A percentile compares a stretch with the other conserved stretches of the same genome.
Evolutionary conservation across 169 alveolate genomes (phyloP).

Genomic region (Plasmodium vivax): DNA sequence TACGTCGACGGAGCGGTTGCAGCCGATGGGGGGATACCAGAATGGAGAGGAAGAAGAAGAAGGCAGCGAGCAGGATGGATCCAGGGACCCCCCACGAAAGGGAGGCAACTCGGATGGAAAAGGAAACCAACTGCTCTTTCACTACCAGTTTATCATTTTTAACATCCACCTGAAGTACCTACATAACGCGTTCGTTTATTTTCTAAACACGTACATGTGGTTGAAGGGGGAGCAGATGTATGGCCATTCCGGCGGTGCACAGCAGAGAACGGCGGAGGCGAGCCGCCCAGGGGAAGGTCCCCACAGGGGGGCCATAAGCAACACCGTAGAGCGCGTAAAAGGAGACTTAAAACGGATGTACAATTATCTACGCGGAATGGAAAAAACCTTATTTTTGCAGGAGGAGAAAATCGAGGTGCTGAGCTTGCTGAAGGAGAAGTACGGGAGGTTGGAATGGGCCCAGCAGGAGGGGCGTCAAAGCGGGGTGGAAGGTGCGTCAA

Average conservation of each 20-base stretch:
- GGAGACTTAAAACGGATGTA: constrained; percentile 15
- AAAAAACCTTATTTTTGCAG: constrained; percentile 51
- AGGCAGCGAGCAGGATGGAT: neutral
- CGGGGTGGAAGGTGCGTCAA: neutral
- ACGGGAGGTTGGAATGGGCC: constrained; percentile 37
- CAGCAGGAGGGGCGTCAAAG: neutral
- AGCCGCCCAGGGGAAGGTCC: neutral
- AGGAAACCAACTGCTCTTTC: constrained; percentile 17
- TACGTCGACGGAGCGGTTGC: neutral
- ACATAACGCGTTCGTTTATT: constrained; percentile 37
- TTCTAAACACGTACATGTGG: constrained; percentile 29
- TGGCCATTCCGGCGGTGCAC: neutral
- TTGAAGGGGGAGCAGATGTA: constrained; percentile 7
- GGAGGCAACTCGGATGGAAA: neutral
- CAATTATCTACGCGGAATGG: constrained; percentile 51
- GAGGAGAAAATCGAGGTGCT: constrained; percentile 63
- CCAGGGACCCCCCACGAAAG: neutral
- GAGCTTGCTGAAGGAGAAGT: constrained; percentile 73
- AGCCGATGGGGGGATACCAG: neutral
- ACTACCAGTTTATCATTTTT: constrained; percentile 64
- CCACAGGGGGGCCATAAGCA: neutral
- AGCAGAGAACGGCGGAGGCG: neutral
- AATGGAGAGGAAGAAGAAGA: too few relatives aligned
- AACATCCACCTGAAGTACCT: constrained; percentile 54
- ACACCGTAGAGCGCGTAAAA: constrained; percentile 1